Base-by-base conservation (phyloP, 768 basidiomycete genomes). In the Tricholoma sp. region DNA sequence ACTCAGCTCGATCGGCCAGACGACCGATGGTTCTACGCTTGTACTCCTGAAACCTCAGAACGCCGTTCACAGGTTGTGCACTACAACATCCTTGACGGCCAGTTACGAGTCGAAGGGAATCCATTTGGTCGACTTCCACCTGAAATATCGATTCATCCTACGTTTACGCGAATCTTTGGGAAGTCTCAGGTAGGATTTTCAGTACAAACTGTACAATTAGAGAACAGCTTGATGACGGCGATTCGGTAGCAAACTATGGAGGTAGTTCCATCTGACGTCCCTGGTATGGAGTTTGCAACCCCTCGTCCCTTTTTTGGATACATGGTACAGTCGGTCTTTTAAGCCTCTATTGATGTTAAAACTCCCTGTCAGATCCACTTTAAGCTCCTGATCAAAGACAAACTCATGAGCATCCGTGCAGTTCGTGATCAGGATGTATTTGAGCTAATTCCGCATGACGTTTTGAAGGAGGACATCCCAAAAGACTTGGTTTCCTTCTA, bases 381-480 rank as follows among this genome's bases (percentile, higher is more conserved):
- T 60, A 44, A 41, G 44, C 57, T 53, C 54, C 49, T 12, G 45
- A 28, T 0, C 51, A 15, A 33, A 15, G 47, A 76, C 74, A 51
- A 74, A 5, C 66, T 67, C 58, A 73, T 76, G 50, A 52, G 57
- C 18, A 58, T 66, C 45, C 58, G 57, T 15, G 52, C 39, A 32
- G 52, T 49, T 6, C 54, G 56, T 29, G 32, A 49, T 9, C 56
- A 59, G 5, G 49, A 58, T 31, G 44, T 70, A 9, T 63, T 63
- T 9, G 77, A 77, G 52, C 61, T 75, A 7, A 65, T 78, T 53
- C 76, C 75, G 4, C 65, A 63, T 42, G 15, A 52, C 1, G 32
- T 61, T 39, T 60, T 74, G 29, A 34, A 36, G 20, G 1, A 56
- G 51, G 74, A 75, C 57, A 57, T 75, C 6, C 74, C 75, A 7